These are phyloP conservation scores for Ophiostoma populinum DNA, from an alignment of 2,329 filamentous ascomycete species.

Conservation along the genomic window DNA sequence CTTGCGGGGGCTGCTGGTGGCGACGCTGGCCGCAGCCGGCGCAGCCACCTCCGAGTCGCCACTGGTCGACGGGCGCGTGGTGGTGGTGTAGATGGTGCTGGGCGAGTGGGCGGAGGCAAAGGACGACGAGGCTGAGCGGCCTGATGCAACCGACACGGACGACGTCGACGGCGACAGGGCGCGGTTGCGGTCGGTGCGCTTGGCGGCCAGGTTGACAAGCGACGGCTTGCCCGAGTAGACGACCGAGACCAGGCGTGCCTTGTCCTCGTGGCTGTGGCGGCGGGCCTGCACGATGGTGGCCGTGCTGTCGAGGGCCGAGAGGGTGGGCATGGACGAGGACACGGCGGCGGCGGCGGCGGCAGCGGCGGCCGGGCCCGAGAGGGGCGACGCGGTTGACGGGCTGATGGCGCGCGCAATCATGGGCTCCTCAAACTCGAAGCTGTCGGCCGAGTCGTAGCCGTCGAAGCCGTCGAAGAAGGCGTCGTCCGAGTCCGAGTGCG, in stretches of 20 bases:
- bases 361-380: too few relatives aligned
- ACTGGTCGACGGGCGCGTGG: constrained; percentile 3
- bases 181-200: constrained; percentile 13
- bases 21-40: constrained; percentile 3
- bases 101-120: too few relatives aligned
- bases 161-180: constrained; percentile 15
- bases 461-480: constrained; percentile 26
- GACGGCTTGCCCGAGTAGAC: constrained; percentile 42
- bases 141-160: too few relatives aligned
- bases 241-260: constrained; percentile 40
- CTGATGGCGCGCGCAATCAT: not conserved
- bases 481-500: constrained; percentile 30
- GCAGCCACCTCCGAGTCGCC: constrained; percentile 3
- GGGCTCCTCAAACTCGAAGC: not conserved
- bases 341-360: too few relatives aligned
- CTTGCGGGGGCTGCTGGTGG: not conserved
- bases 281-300: constrained; percentile 8
- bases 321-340: not conserved
- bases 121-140: too few relatives aligned
- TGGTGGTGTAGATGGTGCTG: constrained; percentile 9
- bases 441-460: constrained; percentile 8
- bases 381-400: too few relatives aligned
- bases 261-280: constrained; percentile 31
- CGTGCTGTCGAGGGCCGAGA: too few relatives aligned
- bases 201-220: constrained; percentile 29